Conservation (phyloP, 129 eudicot genomes). For the Flaveria robusta region DNA sequence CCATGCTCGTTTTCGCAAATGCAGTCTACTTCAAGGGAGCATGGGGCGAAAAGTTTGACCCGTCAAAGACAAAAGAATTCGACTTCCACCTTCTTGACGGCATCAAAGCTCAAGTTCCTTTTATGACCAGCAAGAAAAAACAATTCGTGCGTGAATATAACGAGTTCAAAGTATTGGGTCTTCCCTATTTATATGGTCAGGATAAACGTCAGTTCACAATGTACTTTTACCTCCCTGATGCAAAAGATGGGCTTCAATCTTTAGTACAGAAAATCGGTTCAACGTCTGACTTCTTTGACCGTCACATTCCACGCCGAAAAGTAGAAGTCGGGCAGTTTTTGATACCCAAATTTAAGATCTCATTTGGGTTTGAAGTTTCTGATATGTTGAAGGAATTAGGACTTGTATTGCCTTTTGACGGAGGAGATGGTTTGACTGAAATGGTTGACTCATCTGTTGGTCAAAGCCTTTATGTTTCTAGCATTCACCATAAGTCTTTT, state of each 20-base stretch:
- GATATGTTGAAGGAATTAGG: constrained; percentile 11
- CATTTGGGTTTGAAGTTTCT: constrained; percentile 1
- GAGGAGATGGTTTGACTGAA: neutral
- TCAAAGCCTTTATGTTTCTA: neutral
- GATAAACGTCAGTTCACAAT: neutral
- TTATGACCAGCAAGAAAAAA: neutral
- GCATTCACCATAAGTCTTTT: constrained; percentile 7
- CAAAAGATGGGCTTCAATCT: neutral
- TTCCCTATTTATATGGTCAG: neutral
- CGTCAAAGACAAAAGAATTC: neutral
- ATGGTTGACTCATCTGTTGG: neutral
- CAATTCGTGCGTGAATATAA: neutral
- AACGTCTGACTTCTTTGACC: neutral
- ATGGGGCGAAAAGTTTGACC: constrained; percentile 13
- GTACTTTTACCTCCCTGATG: constrained; percentile 2
- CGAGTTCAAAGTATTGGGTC: constrained; percentile 2
- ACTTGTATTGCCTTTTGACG: neutral
- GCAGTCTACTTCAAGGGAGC: constrained; percentile 23
- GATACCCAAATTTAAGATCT: constrained; percentile 11
- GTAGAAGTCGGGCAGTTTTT: neutral
- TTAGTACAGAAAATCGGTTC: neutral
- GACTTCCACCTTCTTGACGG: constrained; percentile 21
- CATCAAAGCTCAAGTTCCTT: constrained; percentile 12
- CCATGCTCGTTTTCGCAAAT: constrained; percentile 10
- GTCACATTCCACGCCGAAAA: constrained; percentile 1